A percentile compares a stretch with the other conserved stretches of the same genome.
Conservation (phyloP, 2,329 filamentous ascomycete genomes). For the Talaromyces sp. region DNA sequence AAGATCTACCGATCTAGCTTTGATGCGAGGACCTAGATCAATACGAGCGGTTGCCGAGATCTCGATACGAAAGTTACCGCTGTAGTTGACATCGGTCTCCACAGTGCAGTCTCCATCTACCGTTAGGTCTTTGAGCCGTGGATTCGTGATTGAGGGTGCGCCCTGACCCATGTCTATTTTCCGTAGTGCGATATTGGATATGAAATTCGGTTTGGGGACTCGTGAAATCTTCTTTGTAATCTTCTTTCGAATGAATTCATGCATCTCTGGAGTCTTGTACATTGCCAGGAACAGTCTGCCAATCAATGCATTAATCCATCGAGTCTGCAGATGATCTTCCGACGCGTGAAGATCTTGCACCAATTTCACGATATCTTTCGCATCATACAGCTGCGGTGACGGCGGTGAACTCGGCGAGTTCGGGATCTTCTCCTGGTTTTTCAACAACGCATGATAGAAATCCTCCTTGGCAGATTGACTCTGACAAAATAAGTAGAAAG, state of each 20-base stretch:
- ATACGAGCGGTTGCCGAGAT: slow-evolving; percentile 90
- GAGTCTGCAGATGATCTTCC: slow-evolving; percentile 82
- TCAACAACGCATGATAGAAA: slow-evolving; percentile 89
- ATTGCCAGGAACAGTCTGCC: slow-evolving; percentile 83
- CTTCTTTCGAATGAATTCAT: slow-evolving; percentile 74
- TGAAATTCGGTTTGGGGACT: slow-evolving; percentile 85
- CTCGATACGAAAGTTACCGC: slow-evolving; percentile 82
- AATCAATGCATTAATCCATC: slow-evolving; percentile 90
- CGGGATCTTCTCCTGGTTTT: slow-evolving; percentile 71
- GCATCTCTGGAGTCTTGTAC: slow-evolving; percentile 78
- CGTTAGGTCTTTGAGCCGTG: slow-evolving; percentile 80
- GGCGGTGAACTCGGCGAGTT: slow-evolving; percentile 58
- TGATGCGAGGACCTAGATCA: slow-evolving; percentile 83
- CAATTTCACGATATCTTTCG: slow-evolving; percentile 80
- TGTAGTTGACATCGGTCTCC: slow-evolving; percentile 84
- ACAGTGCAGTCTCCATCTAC: slow-evolving; percentile 86
- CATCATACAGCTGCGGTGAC: slow-evolving; percentile 70
- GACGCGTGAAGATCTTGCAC: slow-evolving; percentile 89
- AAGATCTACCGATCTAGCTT: slow-evolving; percentile 82
- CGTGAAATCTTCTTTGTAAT: slow-evolving; percentile 94
- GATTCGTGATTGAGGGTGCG: slow-evolving; percentile 83
- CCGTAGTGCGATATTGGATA: slow-evolving; percentile 77
- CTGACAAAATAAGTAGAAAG: slow-evolving; percentile 92
- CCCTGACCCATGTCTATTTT: slow-evolving; percentile 82
- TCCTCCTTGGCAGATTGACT: slow-evolving; percentile 97